These are phyloP conservation scores for Rhazya stricta DNA, from an alignment of 257 asterid genomes.

Conservation along the genomic window DNA sequence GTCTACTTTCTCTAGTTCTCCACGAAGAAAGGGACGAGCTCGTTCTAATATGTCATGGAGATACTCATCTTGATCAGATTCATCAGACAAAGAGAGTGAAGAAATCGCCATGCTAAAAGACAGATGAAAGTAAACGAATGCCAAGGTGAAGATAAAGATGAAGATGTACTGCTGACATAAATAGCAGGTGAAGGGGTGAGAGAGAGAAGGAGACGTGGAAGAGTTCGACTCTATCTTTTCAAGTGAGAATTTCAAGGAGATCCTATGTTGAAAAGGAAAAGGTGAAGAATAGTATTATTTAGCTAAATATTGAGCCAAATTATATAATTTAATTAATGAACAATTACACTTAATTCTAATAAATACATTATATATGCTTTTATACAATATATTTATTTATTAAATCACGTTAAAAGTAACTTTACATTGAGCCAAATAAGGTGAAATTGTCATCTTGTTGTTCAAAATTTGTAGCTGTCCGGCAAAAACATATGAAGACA, in stretches of 20 bases:
- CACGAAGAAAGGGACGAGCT: conserved; percentile 76
- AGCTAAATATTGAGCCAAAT: too few relatives aligned
- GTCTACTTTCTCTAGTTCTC: conserved; percentile 57
- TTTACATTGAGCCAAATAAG: too few relatives aligned
- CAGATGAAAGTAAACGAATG: not conserved
- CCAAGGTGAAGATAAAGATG: not conserved
- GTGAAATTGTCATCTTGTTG: too few relatives aligned
- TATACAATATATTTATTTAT: too few relatives aligned
- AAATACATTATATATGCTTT: too few relatives aligned
- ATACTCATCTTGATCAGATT: conserved; percentile 9
- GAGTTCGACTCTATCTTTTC: not conserved
- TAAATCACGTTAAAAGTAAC: too few relatives aligned
- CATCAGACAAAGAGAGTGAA: conserved; percentile 11
- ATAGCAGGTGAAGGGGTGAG: not conserved
- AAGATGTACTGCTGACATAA: not conserved
- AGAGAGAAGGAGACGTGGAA: not conserved
- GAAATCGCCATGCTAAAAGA: conserved; percentile 27
- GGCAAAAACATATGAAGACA: too few relatives aligned
- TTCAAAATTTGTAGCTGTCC: too few relatives aligned
- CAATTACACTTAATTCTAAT: too few relatives aligned
- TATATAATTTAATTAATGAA: too few relatives aligned
- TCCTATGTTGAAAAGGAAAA: not conserved
- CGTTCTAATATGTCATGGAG: conserved; percentile 36
- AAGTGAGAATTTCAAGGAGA: not conserved
- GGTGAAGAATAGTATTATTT: too few relatives aligned